Base-by-base conservation (phyloP, 257 asterid species). In the Ocimum tenuiflorum region DNA sequence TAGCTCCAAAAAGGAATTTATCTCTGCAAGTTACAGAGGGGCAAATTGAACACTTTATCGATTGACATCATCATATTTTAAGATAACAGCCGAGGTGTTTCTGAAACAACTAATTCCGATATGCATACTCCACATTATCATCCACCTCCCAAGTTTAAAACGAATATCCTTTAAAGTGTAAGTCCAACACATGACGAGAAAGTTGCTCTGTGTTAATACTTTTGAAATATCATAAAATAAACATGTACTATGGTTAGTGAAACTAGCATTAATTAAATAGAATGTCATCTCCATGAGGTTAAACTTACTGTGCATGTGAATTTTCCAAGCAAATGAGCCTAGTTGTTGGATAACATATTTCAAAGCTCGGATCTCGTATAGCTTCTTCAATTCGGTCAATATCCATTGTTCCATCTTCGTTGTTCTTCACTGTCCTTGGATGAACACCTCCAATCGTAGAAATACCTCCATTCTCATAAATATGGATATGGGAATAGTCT, bases 281-380 rank as follows among this genome's bases (percentile, higher is more conserved):
- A 12, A 36, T 20, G 56, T 36, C 17, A 27, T 55, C n/a, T n/a
- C 8, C 20, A 8, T 54, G 65, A 73, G 20, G 60, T n/a, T 18
- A 56, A 22, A 48, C 95, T 88, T 82, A 94, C 99, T 90, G 96
- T 10, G 97, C 96, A 69, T 90, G 91, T 29, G 99, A 94, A 67
- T 90, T 94, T 70, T 94, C 97, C 92, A 94, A 85, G 79, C 99
- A 94, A 64, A 94, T 90, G 56, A 94, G 95, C 86, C 92, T 86
- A 24, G 97, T 86, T 6, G 91, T 88, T 2, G 99, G 99, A 65
- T 60, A 94, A 77, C 88, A 88, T 58, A 94, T 79, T 49, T 88
- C 95, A 31, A 88, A 82, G 51, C 68, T 67, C 20, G 95, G 96
- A 73, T 94, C 96, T 75, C 99, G 72, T 69, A 94, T 90, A 24